Evolutionary conservation across 1,284 basidiomycete species (phyloP).

Genomic region (Microbotryum silenes-acaulis): DNA sequence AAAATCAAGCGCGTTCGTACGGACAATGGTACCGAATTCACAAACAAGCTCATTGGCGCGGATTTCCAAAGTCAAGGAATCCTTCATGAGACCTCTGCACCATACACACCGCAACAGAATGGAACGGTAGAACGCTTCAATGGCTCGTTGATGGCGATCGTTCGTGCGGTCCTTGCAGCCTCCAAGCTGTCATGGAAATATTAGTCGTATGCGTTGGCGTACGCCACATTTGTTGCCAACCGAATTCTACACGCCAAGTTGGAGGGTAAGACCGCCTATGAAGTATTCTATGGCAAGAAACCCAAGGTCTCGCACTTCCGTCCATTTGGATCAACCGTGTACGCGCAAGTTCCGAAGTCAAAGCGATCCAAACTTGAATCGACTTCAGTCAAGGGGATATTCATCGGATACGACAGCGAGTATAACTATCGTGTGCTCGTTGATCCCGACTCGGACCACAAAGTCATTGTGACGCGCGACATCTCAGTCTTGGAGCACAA

Average conservation of each 20-base stretch:
- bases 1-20: constrained; percentile 38
- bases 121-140: background rate
- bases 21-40: constrained; percentile 21
- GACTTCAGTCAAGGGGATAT: background rate
- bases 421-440: too few species aligned
- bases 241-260: background rate
- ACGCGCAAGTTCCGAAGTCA: background rate
- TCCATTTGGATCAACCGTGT: background rate
- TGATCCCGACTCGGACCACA: too few species aligned
- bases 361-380: background rate
- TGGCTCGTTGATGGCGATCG: background rate
- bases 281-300: background rate
- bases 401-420: background rate
- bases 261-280: background rate
- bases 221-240: background rate
- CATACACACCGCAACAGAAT: constrained; percentile 18
- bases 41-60: background rate
- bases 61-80: constrained; percentile 11
- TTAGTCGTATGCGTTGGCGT: background rate
- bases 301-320: background rate
- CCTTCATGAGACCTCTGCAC: constrained; percentile 4
- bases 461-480: too few species aligned
- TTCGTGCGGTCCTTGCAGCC: background rate
- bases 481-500: too few species aligned
- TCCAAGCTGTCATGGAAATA: background rate